These are phyloP conservation scores for Cryphonectria naterciae DNA, from an alignment of 2,329 filamentous ascomycete genomes.

Conservation along the genomic window DNA sequence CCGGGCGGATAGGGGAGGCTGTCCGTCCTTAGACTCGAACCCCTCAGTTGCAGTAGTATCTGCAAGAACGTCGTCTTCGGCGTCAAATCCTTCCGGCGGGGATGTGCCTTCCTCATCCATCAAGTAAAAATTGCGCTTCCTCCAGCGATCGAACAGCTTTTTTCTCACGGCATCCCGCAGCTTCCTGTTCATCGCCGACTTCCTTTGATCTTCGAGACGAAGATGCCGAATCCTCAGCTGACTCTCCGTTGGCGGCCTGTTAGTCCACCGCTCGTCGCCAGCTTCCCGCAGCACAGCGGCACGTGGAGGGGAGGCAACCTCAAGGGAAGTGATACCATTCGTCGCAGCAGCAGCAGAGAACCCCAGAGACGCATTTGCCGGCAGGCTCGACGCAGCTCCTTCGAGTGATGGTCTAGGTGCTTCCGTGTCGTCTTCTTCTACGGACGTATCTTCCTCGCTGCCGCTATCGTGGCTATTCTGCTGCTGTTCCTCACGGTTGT, in stretches of 20 bases:
- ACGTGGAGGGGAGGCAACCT: slow-evolving; percentile 4
- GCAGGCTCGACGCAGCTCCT: neutral
- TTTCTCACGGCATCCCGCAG: slow-evolving; percentile 49
- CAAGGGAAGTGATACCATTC: neutral
- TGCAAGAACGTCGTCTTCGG: slow-evolving; percentile 60
- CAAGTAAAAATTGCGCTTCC: slow-evolving; percentile 76
- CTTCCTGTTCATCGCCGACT: slow-evolving; percentile 44
- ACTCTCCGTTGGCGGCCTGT: slow-evolving; percentile 44
- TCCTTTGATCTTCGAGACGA: slow-evolving; percentile 40
- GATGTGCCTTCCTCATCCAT: slow-evolving; percentile 80
- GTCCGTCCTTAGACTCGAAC: slow-evolving; percentile 50
- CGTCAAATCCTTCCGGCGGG: slow-evolving; percentile 66
- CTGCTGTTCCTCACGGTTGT: slow-evolving; percentile 23
- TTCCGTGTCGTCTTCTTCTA: slow-evolving; percentile 31
- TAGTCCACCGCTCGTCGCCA: slow-evolving; percentile 38
- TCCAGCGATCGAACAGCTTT: slow-evolving; percentile 73
- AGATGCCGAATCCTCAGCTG: slow-evolving; percentile 45
- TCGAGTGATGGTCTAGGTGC: neutral
- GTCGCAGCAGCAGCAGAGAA: neutral
- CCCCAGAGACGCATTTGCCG: neutral
- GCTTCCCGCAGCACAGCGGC: slow-evolving; percentile 19
- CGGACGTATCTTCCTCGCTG: slow-evolving; percentile 27
- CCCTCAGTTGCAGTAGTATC: slow-evolving; percentile 40
- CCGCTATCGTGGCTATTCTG: slow-evolving; percentile 22
- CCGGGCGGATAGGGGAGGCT: slow-evolving; percentile 49